Percentiles rank a stretch among this genome's conserved stretches.
These are phyloP conservation scores for Aspergillus arachidicola DNA, from an alignment of 2,329 filamentous ascomycete species.

Conservation along the genomic window DNA sequence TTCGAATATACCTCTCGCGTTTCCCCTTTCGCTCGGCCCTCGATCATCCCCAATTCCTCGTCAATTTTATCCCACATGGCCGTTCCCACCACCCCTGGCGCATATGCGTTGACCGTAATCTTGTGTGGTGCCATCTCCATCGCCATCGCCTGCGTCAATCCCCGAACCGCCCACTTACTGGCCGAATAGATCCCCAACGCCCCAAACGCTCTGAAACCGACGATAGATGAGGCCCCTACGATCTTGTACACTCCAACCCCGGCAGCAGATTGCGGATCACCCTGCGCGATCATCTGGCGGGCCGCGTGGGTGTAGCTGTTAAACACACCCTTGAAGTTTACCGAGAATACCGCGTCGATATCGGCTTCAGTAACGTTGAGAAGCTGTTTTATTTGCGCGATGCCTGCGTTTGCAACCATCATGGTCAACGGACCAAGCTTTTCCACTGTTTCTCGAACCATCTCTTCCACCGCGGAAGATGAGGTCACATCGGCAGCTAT, in stretches of 20 bases:
- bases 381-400: slow-evolving; percentile 59
- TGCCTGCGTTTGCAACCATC: slow-evolving; percentile 65
- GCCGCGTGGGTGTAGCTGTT: slow-evolving; percentile 67
- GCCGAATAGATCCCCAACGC: slow-evolving; percentile 65
- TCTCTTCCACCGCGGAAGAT: slow-evolving; percentile 52
- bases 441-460: slow-evolving; percentile 57
- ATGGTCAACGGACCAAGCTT: slow-evolving; percentile 55
- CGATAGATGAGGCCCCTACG: slow-evolving; percentile 58
- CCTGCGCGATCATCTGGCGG: slow-evolving; percentile 66
- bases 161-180: slow-evolving; percentile 68
- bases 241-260: slow-evolving; percentile 47
- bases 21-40: slow-evolving; percentile 54
- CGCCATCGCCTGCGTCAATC: slow-evolving; percentile 66
- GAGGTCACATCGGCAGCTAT: slow-evolving; percentile 65
- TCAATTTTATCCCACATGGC: slow-evolving; percentile 72
- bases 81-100: slow-evolving; percentile 68
- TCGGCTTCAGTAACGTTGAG: slow-evolving; percentile 62
- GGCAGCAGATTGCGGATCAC: slow-evolving; percentile 37
- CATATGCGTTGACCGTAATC: slow-evolving; percentile 69
- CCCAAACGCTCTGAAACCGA: slow-evolving; percentile 62
- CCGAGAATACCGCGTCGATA: slow-evolving; percentile 61
- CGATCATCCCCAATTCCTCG: slow-evolving; percentile 57
- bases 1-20: slow-evolving; percentile 58
- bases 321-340: slow-evolving; percentile 68
- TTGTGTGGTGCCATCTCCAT: slow-evolving; percentile 66